Evolutionary conservation across 306 rosid genomes (phyloP), one percentile per base, ranked within the genome.

Genomic region (Sicyos baderoa): DNA sequence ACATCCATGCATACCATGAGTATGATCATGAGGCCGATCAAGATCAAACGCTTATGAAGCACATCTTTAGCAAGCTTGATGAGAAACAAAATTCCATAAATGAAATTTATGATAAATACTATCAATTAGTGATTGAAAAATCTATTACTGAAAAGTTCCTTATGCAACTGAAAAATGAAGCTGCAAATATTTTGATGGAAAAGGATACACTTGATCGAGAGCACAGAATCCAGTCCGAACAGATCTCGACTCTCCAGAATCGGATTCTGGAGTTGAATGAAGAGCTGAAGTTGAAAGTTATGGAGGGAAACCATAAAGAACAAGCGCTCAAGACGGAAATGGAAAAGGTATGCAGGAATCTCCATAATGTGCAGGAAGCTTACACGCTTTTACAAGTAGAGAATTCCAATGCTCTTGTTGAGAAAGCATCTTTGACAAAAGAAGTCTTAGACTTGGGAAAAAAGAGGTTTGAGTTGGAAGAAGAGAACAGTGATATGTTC

Each of bases 81-180:
- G 95, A 89, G 51, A 79, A 54, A 23, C 79, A 78, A 51, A 77
- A 74, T 54, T 81, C 74, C 53, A 53, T 83, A 47, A 79, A 65
- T 76, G 70, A 67, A 65, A 68, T 67, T 79, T 77, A 72, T 63
- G 78, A 77, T 35, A 84, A 88, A 81, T 83, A 76, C 62, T 86
- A 85, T 58, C 79, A 79, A 62, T 54, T 80, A 69, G 77, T 82
- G 48, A 48, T 83, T 72, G 89, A 89, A 86, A 93, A 86, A 77
- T 87, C 87, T 8, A 76, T 93, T 81, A 84, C 86, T 77, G 64
- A 79, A 58, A 51, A 83, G 65, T 74, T 86, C 73, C 81, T 88
- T 63, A 83, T 67, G 79, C 97, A 89, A 77, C 64, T 89, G 74
- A 79, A 84, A 72, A 75, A 71, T 10, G 88, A 78, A 63, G 80